Conservation (phyloP, 805 yeast genomes). For the Ogataea trehalophila region DNA sequence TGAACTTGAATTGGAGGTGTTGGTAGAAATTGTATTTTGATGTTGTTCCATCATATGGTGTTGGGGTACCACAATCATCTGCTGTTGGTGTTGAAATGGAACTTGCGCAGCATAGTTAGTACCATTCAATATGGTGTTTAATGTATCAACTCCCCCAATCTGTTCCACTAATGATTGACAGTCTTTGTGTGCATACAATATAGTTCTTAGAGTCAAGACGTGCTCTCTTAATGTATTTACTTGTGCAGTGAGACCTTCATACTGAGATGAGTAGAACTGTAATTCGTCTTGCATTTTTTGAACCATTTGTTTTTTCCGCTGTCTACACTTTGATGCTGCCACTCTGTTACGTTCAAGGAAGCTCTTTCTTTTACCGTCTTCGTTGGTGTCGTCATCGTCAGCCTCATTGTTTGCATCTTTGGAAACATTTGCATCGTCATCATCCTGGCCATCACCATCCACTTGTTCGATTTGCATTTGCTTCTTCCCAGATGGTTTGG, state of each 20-base stretch:
- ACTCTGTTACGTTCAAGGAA: conserved; percentile 89
- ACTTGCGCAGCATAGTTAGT: conserved; percentile 24
- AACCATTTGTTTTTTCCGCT: conserved; percentile 85
- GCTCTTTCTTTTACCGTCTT: conserved; percentile 72
- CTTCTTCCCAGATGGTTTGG: background rate
- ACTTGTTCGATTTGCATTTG: background rate
- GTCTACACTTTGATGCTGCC: conserved; percentile 97
- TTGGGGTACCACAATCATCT: background rate
- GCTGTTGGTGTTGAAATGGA: conserved; percentile 1
- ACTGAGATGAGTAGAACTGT: conserved; percentile 63
- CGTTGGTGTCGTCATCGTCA: conserved; percentile 29
- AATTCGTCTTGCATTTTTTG: conserved; percentile 79
- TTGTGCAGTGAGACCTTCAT: conserved; percentile 57
- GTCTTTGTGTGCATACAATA: conserved; percentile 47
- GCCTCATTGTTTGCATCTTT: conserved; percentile 3
- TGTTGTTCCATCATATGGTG: background rate
- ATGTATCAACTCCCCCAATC: conserved; percentile 43
- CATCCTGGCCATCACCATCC: background rate
- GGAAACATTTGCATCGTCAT: background rate
- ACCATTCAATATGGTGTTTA: conserved; percentile 36
- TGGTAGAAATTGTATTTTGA: background rate
- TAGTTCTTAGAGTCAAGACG: conserved; percentile 42
- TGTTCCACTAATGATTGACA: conserved; percentile 37
- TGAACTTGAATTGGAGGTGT: background rate
- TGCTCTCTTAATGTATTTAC: conserved; percentile 56